Base-by-base conservation (phyloP, 176 grass and related monocot species). In the Eremochloa ophiuroides region DNA sequence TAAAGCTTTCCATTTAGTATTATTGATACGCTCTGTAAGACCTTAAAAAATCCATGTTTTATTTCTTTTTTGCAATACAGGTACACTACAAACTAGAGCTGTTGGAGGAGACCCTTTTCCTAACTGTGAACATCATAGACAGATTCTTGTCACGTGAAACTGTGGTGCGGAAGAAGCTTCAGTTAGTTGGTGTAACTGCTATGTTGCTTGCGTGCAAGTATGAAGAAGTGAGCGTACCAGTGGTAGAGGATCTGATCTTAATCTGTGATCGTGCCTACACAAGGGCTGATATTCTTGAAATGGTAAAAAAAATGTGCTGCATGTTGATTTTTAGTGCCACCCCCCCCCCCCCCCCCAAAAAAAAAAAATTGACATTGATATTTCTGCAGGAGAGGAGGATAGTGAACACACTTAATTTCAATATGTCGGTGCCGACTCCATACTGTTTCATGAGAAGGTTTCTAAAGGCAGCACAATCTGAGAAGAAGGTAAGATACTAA, bases 131-230 rank as follows among this genome's bases (percentile, higher is more conserved):
- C 51, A 88, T 93, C 43, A 94, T 93, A 3, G 95, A 98, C 23
- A 83, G 92, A 75, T 98, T 93, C 61, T 81, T 98, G 82, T 84
- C 74, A 33, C 43, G 64, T 12, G 85, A 94, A 53, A 88, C 80
- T 22, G 88, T 98, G 1, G 66, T 34, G 12, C 84, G 92, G n/a
- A 94, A 94, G 78, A 98, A 94, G 86, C 95, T 98, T 85, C 95
- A 94, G 83, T 55, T 98, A 13, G 92, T 94, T 34, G 92, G 95
- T 38, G 86, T 98, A 60, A 98, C 95, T 3, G 95, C 95, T 61
- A 89, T 98, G 83, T 47, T 98, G 56, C 92, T 98, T 20, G 90
- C 95, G 0, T 98, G 95, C 71, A 98, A 98, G 53, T 98, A 98
- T 10, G 95, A 98, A 66, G 95, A 98, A 62, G 95, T 98, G 1